Conservation (phyloP, 495 filamentous ascomycete species). For the Penicillium angulare region DNA sequence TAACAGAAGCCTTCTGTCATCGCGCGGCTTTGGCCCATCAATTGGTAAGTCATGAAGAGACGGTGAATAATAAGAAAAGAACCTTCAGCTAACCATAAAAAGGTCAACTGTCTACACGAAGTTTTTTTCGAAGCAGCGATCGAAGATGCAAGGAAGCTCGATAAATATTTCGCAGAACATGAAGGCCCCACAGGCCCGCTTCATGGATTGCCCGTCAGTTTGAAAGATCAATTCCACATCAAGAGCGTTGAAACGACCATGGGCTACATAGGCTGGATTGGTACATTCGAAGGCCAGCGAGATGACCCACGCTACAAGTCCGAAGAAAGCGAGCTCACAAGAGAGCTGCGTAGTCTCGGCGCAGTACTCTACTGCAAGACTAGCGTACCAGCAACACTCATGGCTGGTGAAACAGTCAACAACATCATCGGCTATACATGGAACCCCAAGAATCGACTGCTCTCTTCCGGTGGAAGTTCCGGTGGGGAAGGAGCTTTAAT, state of each 20-base stretch:
- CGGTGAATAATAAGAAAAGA: no score
- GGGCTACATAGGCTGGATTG: constrained; percentile 57
- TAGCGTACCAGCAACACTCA: constrained; percentile 58
- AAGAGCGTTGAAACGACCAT: constrained; percentile 64
- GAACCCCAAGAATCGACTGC: constrained; percentile 48
- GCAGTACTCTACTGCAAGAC: constrained; percentile 68
- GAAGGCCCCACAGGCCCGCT: constrained; percentile 53
- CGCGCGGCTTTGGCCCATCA: constrained; percentile 58
- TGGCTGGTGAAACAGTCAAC: constrained; percentile 60
- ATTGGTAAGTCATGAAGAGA: constrained; percentile 32
- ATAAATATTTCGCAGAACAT: constrained; percentile 51
- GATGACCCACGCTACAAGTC: constrained; percentile 34
- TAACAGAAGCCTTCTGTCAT: constrained; percentile 56
- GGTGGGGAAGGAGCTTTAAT: constrained; percentile 65
- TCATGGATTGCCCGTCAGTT: constrained; percentile 63
- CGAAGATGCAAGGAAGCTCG: constrained; percentile 55
- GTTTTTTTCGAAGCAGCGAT: constrained; percentile 63
- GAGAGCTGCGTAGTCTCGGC: constrained; percentile 54
- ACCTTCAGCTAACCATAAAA: background rate
- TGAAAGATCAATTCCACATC: constrained; percentile 73
- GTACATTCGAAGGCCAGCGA: constrained; percentile 49
- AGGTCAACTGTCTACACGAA: constrained; percentile 62
- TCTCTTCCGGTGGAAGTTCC: constrained; percentile 54
- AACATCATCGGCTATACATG: constrained; percentile 52
- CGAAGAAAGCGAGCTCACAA: constrained; percentile 51